A percentile compares a stretch with the other conserved stretches of the same genome.
phyloP scores from a whole-genome alignment of 2,329 filamentous ascomycete species.

The Pleurostoma richardsiae region DNA sequence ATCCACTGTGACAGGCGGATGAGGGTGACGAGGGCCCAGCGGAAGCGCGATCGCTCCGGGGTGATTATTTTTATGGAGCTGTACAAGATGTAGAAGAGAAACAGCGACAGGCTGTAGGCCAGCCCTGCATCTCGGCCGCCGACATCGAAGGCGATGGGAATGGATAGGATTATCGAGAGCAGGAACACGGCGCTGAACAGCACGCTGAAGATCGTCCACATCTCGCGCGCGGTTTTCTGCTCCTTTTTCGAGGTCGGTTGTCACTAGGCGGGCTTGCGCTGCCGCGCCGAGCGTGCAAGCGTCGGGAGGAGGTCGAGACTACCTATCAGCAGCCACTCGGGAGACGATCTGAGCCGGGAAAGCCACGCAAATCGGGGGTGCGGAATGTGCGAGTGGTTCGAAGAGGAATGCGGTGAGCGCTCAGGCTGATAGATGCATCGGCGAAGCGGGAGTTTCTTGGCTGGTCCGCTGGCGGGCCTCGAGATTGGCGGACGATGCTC shows the following conservation, averaged over 20 bases:
- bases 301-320: neutral
- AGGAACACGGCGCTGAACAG: slow-evolving; percentile 81
- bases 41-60: slow-evolving; percentile 70
- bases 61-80: slow-evolving; percentile 76
- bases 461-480: neutral
- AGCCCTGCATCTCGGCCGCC: slow-evolving; percentile 91
- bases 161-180: slow-evolving; percentile 87
- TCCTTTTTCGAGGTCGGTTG: neutral
- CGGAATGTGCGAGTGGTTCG: neutral
- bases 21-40: slow-evolving; percentile 64
- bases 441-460: neutral
- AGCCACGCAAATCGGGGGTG: neutral
- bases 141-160: slow-evolving; percentile 96
- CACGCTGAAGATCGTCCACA: slow-evolving; percentile 79
- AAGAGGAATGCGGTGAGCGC: neutral
- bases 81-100: slow-evolving; percentile 86
- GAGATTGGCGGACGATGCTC: neutral
- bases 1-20: slow-evolving; percentile 80
- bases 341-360: neutral
- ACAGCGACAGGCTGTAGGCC: slow-evolving; percentile 86
- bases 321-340: neutral
- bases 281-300: neutral
- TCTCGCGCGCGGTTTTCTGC: slow-evolving; percentile 24
- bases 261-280: neutral
- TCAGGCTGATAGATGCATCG: neutral